Evolutionary conservation across 2,329 filamentous ascomycete species (phyloP), one percentile per base, ranked within the genome.

Genomic region (Fusarium scirpi): DNA sequence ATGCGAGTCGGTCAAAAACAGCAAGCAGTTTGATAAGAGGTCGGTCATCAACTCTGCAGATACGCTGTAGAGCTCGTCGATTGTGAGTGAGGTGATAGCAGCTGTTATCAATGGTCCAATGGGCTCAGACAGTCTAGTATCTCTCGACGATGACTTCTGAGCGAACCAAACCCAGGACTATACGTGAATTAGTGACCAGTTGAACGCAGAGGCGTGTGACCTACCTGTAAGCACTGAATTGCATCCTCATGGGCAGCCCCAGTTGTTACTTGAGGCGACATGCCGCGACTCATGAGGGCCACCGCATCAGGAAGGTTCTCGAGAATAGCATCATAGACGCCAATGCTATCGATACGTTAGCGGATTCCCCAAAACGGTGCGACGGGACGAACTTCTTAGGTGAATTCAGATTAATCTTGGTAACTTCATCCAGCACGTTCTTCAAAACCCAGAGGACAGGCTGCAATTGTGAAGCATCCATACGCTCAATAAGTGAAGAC

Each of bases 121-220:
- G 20, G 87, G 83, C 20, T 85, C 81, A 4, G 91, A 81, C 32
- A 91, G 83, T 18, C 86, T 83, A 18, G 85, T 85, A 34, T 87
- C 85, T 47, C 86, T 85, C 5, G 86, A 82, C 52, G 89, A 89
- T 29, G 87, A 84, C 34, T 88, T 86, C 73, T 94, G 91, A 8
- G 89, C 90, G 75, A 94, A 94, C 71, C 89, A 85, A 32, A 94
- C 86, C 92, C 92, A 95, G 7, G 90, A 86, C 90, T 92, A 18
- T 44, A 43, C 59, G 18, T 12, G 12, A 3, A 46, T 76, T 46
- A 76, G 58, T 18, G 3, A 40, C 8, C 5, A 29, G 6, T 9
- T 30, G 13, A 25, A 6, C 22, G 22, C 44, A 74, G 74, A 15
- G 4, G 8, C 0, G 7, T 10, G 2, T 29, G n/a, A 22, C 29